Percentiles rank a stretch among this genome's conserved stretches.
Conservation (phyloP, 2,329 filamentous ascomycete genomes). For the Fusarium incarnatum region DNA sequence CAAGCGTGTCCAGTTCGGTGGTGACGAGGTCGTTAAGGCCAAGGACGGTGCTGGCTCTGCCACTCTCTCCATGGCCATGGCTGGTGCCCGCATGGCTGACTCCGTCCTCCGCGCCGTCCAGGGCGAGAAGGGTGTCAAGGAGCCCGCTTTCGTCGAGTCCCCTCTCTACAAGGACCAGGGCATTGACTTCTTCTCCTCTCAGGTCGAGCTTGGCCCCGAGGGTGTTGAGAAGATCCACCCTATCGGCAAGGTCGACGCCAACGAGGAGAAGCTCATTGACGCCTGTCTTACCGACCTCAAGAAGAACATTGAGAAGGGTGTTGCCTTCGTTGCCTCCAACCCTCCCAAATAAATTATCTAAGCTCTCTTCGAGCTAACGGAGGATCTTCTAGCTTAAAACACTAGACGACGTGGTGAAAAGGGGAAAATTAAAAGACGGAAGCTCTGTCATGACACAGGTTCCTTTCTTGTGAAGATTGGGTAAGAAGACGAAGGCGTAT, state of each 20-base stretch:
- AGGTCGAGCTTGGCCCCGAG: conserved; percentile 94
- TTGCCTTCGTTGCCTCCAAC: conserved; percentile 69
- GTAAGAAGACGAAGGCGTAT: conserved; percentile 31
- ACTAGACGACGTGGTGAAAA: conserved; percentile 32
- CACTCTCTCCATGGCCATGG: conserved; percentile 99
- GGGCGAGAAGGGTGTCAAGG: conserved; percentile 93
- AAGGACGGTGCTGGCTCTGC: conserved; percentile 98
- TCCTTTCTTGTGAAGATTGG: conserved; percentile 29
- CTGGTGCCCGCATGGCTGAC: conserved; percentile 86
- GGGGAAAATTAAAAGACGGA: conserved; percentile 25
- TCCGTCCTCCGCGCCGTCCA: conserved; percentile 91
- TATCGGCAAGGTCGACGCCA: conserved; percentile 83
- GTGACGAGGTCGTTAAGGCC: conserved; percentile 98
- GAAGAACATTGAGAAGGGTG: conserved; percentile 96
- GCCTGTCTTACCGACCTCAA: conserved; percentile 85
- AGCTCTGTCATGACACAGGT: conserved; percentile 29
- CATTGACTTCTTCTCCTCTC: conserved; percentile 95
- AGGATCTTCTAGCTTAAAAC: conserved; percentile 8
- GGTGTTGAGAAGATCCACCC: conserved; percentile 94
- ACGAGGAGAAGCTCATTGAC: conserved; percentile 91
- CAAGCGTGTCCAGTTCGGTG: conserved; percentile 97
- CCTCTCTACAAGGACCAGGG: conserved; percentile 99
- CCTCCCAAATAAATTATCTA: conserved; percentile 65
- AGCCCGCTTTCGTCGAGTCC: conserved; percentile 97
- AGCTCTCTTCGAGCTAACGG: conserved; percentile 9